phyloP scores from a whole-genome alignment of 1,284 basidiomycete species.

The Austroboletus niveus region DNA sequence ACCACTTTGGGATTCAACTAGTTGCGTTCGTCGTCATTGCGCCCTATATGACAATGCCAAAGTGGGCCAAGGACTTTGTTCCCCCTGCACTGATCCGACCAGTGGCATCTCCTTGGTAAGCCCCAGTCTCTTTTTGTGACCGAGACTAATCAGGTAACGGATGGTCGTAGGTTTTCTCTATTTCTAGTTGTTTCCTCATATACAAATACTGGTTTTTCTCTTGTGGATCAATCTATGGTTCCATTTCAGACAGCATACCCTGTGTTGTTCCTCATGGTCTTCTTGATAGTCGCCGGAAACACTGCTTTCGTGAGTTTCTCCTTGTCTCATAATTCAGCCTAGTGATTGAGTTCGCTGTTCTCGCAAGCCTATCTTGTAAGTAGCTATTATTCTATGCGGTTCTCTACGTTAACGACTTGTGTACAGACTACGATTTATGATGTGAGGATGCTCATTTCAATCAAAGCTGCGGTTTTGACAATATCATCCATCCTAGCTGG shows the following conservation, averaged over 20 bases:
- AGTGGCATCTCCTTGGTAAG: conserved; percentile 61
- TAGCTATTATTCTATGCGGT: conserved; percentile 9
- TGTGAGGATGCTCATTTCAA: conserved; percentile 18
- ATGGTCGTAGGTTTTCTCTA: conserved; percentile 67
- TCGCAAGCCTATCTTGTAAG: conserved; percentile 70
- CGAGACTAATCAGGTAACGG: not conserved
- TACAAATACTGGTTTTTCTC: conserved; percentile 86
- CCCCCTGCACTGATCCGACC: conserved; percentile 52
- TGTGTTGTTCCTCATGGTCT: conserved; percentile 53
- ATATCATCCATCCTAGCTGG: conserved; percentile 57
- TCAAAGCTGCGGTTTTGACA: not conserved
- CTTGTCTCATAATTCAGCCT: not conserved
- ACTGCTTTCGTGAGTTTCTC: conserved; percentile 77
- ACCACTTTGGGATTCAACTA: conserved; percentile 70
- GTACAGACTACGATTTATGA: conserved; percentile 31
- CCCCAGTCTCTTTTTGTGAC: not conserved
- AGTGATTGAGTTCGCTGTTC: not conserved
- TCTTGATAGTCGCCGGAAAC: conserved; percentile 81
- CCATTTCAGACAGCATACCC: conserved; percentile 86
- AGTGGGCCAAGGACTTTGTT: conserved; percentile 56
- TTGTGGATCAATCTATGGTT: conserved; percentile 89
- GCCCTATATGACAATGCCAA: conserved; percentile 64
- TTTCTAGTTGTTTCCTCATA: conserved; percentile 89
- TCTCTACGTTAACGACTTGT: not conserved
- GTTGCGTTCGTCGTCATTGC: conserved; percentile 71